Evolutionary conservation across 2,329 filamentous ascomycete genomes (phyloP), one percentile per base, ranked within the genome.

Genomic region (Scedosporium dehoogii): DNA sequence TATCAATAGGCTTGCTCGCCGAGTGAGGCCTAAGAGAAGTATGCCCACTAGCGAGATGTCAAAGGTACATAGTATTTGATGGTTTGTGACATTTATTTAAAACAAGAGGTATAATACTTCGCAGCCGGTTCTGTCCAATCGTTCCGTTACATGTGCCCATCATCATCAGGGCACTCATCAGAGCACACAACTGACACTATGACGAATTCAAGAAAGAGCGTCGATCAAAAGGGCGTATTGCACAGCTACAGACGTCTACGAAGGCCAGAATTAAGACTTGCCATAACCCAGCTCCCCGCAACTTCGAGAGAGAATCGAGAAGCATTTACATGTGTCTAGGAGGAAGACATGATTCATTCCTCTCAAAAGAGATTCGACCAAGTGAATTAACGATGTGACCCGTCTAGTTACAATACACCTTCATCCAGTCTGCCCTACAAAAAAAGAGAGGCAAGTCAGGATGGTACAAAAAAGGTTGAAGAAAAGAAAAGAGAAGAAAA

Each of bases 361-460:
- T 38, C 51, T 23, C 23, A 18, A 55, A 27, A 55, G 23, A 55
- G 21, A 14, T 55, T 55, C 23, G 55, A 58, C 55, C 55, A 58
- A 58, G 55, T 55, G 23, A 41, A 38, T 58, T 58, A 41, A 33
- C 21, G 25, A 16, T 58, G 25, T 41, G 55, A 58, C 55, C 51
- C 51, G 14, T 58, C 55, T 58, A 58, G n/a, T 23, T 58, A 58
- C 55, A 58, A 41, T 58, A 58, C 55, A 58, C 27, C 55, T 33
- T 58, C 33, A 41, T 41, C 33, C 55, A 2, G 23, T 38, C 25
- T 25, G n/a, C n/a, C 23, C 55, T 58, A 12, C 27, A 23, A 58
- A 16, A 27, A 38, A 58, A 58, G 46, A 51, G 21, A 51, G 46
- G 21, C n/a, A 23, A 51, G 21, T 18, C 7, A 51, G 46, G 46